Base-by-base conservation (phyloP, 164 flowering plant species). In the Chimonanthus salicifolius region DNA sequence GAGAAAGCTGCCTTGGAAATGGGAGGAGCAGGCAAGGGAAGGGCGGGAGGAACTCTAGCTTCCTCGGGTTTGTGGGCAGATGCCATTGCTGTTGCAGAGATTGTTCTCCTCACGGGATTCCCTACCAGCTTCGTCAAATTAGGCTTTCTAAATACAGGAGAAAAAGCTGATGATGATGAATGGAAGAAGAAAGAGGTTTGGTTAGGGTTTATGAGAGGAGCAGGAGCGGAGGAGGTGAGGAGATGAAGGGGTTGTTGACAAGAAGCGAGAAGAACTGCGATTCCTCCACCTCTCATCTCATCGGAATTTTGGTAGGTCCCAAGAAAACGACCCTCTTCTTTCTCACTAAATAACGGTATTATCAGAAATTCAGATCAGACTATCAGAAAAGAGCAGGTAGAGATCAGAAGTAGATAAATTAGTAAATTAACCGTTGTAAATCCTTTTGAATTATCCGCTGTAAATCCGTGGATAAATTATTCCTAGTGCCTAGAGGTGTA, bases 21-120 rank as follows among this genome's bases (percentile, higher is more conserved):
- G 0, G 90, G 88, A 70, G 91, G 84, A 2, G 74, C 47, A 15
- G 88, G 88, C 50, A 85, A 49, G 10, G 82, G 86, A 63, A 89
- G 58, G 10, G 90, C 88, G 9, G 87, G 87, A 8, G 92, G 92
- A 65, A 80, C 79, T 77, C 91, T 81, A 74, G 95, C 85, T 69
- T 84, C 80, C 58, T 88, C 90, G 62, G 91, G 82, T 69, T 78
- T 80, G 84, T 78, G 82, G 15, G 66, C 13, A 62, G 90, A 67
- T 1, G 93, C 83, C 91, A 87, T 84, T 2, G 78, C 70, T 68
- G 79, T 70, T 21, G 68, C 47, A 7, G 77, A 18, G 49, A 47
- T 54, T 10, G 60, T 11, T 54, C 60, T 54, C 60, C 16, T 54
- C 60, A 54, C 11, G 3, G 16, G 16, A 54, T n/a, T 54, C 4